Evolutionary conservation across 352 stramenopile species (phyloP).

Genomic region (Phytopythium vexans): DNA sequence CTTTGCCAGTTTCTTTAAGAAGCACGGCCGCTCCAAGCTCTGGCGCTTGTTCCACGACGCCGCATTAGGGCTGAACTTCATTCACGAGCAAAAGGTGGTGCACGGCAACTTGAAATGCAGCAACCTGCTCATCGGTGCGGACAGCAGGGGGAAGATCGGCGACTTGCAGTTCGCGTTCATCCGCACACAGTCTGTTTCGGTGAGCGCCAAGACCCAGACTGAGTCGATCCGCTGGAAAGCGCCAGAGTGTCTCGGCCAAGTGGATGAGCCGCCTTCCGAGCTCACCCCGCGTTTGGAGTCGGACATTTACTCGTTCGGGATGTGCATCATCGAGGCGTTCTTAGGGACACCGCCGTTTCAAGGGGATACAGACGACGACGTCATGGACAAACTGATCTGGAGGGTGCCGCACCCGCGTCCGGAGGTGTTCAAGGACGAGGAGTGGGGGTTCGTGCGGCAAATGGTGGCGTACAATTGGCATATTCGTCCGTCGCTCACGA

Average conservation of each 20-base stretch:
- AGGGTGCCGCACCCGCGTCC: constrained; percentile 13
- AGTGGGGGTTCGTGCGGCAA: constrained; percentile 18
- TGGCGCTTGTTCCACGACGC: constrained; percentile 22
- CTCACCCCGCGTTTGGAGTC: constrained; percentile 24
- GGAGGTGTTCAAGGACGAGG: constrained; percentile 14
- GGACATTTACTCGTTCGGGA: constrained; percentile 37
- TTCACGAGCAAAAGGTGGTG: constrained; percentile 60
- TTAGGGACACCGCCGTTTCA: constrained; percentile 20
- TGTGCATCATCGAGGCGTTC: constrained; percentile 34
- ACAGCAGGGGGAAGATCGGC: constrained; percentile 33
- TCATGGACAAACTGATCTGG: constrained; percentile 18
- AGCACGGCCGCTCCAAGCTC: constrained; percentile 8
- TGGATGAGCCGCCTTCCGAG: not conserved
- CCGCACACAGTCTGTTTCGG: constrained; percentile 18
- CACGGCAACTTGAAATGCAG: constrained; percentile 88
- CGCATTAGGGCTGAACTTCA: constrained; percentile 42
- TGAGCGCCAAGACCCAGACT: constrained; percentile 28
- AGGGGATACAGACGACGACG: constrained; percentile 19
- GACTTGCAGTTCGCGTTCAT: constrained; percentile 48
- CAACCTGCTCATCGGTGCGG: constrained; percentile 79
- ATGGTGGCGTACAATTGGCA: constrained; percentile 16
- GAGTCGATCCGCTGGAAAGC: constrained; percentile 39
- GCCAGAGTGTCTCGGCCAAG: constrained; percentile 27
- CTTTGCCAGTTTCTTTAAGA: constrained; percentile 33
- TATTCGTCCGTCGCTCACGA: constrained; percentile 10